Evolutionary conservation across 1,139 yeast genomes (phyloP).

Genomic region (Lodderomyces beijingensis): DNA sequence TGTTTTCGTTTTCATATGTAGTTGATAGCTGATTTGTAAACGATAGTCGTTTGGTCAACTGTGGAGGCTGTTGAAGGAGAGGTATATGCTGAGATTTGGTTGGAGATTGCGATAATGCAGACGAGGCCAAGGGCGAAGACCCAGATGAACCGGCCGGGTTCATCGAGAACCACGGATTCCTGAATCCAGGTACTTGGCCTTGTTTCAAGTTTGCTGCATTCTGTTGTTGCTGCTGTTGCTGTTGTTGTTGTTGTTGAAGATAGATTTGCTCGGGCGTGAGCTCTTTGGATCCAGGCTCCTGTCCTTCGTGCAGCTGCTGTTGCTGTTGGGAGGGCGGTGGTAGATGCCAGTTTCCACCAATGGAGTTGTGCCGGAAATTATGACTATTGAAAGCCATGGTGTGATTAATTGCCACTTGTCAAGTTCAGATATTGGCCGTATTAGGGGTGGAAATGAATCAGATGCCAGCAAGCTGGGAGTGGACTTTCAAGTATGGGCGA

Average conservation of each 20-base stretch:
- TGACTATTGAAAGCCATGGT: slow-evolving; percentile 13
- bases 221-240: slow-evolving; percentile 14
- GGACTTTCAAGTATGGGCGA: no score
- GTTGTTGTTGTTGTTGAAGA: slow-evolving; percentile 9
- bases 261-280: slow-evolving; percentile 8
- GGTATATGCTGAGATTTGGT: slow-evolving; percentile 25
- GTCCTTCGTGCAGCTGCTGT: slow-evolving; percentile 11
- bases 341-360: slow-evolving; percentile 42
- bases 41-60: slow-evolving; percentile 30
- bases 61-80: slow-evolving; percentile 24
- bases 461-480: no score
- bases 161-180: slow-evolving; percentile 43
- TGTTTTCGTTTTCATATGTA: slow-evolving; percentile 43
- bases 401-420: background rate
- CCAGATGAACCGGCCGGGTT: slow-evolving; percentile 16
- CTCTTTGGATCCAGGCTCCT: slow-evolving; percentile 10
- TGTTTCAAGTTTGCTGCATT: slow-evolving; percentile 13
- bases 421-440: background rate
- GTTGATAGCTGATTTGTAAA: slow-evolving; percentile 48
- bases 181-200: slow-evolving; percentile 25
- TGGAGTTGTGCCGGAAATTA: slow-evolving; percentile 38
- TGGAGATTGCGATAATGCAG: slow-evolving; percentile 24
- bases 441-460: no score
- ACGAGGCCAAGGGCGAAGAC: slow-evolving; percentile 7
- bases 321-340: slow-evolving; percentile 22